phyloP scores from a whole-genome alignment of 768 basidiomycete species.

The Dictyophora rubrovolvata region DNA sequence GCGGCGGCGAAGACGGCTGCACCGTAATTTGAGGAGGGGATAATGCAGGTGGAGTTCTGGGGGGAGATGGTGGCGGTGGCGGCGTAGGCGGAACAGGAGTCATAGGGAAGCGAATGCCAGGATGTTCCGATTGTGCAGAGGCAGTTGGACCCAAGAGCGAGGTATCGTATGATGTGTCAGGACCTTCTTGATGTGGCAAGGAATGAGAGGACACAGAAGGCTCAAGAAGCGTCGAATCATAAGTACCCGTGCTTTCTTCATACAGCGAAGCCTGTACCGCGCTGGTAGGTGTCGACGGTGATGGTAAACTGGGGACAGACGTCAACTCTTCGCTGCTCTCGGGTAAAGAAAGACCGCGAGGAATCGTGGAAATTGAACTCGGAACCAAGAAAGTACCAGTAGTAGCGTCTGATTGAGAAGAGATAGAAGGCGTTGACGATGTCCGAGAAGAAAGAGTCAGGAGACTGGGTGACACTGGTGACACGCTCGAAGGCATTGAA shows the following conservation, averaged over 20 bases:
- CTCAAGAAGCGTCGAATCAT: constrained; percentile 64
- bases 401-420: constrained; percentile 28
- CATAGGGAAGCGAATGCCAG: constrained; percentile 12
- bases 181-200: constrained; percentile 43
- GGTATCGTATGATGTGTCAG: constrained; percentile 62
- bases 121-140: constrained; percentile 19
- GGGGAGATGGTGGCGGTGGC: constrained; percentile 13
- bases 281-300: constrained; percentile 21
- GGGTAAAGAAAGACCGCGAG: neutral
- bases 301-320: constrained; percentile 29
- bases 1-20: neutral
- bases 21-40: neutral
- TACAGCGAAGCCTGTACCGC: constrained; percentile 33
- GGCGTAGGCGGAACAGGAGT: constrained; percentile 18
- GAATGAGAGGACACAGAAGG: constrained; percentile 54
- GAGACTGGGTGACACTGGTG: constrained; percentile 3
- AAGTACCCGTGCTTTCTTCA: constrained; percentile 61
- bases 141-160: constrained; percentile 60
- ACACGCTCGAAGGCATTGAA: constrained; percentile 24
- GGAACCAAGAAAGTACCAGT: constrained; percentile 31
- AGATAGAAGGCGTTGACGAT: constrained; percentile 21
- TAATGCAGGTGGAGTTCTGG: neutral
- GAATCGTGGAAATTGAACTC: constrained; percentile 12
- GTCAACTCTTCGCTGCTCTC: constrained; percentile 15
- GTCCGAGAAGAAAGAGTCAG: constrained; percentile 15